These are phyloP conservation scores for Lachancea kluyveri DNA, from an alignment of 805 yeast species.

Conservation along the genomic window DNA sequence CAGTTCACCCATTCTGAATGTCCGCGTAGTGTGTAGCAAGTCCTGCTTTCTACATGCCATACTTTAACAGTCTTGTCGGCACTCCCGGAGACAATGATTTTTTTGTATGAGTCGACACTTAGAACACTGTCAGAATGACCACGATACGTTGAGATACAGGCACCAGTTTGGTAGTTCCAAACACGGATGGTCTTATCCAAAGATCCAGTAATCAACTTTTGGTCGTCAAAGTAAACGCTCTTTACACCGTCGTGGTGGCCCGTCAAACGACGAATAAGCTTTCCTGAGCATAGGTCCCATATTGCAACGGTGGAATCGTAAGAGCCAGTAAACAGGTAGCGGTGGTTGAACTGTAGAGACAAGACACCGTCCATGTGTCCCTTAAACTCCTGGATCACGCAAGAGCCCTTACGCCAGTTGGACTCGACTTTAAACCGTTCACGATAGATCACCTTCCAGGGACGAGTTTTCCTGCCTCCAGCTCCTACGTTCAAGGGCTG, in stretches of 20 bases:
- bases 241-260: constrained; percentile 92
- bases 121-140: constrained; percentile 88
- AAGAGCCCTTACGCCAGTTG: constrained; percentile 88
- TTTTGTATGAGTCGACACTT: constrained; percentile 73
- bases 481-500: too few relatives aligned
- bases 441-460: constrained; percentile 93
- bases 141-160: constrained; percentile 86
- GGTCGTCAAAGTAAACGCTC: constrained; percentile 78
- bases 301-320: constrained; percentile 85
- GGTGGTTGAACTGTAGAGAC: constrained; percentile 77
- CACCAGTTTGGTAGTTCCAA: constrained; percentile 94
- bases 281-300: constrained; percentile 86
- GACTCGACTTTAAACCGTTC: constrained; percentile 88
- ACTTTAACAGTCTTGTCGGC: constrained; percentile 90
- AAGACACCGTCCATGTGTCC: constrained; percentile 91
- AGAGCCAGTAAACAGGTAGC: constrained; percentile 82
- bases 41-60: constrained; percentile 93
- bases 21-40: constrained; percentile 89
- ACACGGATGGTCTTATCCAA: constrained; percentile 87
- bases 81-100: constrained; percentile 85
- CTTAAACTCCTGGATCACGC: constrained; percentile 52
- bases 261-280: constrained; percentile 63
- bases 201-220: constrained; percentile 87
- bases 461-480: constrained; percentile 42
- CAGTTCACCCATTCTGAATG: constrained; percentile 90